These are phyloP conservation scores for Plectosphaerella sp. DNA, from an alignment of 2,329 filamentous ascomycete species.

Conservation along the genomic window DNA sequence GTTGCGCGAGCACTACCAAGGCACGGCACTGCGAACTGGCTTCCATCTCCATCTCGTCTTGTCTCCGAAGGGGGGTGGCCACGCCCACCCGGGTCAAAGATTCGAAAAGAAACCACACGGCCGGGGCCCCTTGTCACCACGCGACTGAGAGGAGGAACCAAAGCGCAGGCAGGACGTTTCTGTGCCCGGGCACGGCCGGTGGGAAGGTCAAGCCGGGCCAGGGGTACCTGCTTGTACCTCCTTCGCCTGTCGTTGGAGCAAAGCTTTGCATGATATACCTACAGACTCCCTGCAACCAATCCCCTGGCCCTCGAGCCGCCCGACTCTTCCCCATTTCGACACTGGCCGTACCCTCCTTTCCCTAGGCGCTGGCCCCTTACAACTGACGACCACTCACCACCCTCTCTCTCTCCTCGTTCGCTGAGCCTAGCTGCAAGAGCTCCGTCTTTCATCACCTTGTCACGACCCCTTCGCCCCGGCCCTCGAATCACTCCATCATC, in stretches of 20 bases:
- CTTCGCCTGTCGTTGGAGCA: background rate
- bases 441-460: slow-evolving; percentile 10
- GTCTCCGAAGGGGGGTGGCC: background rate
- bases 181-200: background rate
- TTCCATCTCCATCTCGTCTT: background rate
- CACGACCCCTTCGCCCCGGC: slow-evolving; percentile 3
- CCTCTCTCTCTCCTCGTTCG: slow-evolving; percentile 8
- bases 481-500: background rate
- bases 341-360: slow-evolving; percentile 10
- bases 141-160: background rate
- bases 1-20: too few species aligned
- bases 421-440: slow-evolving; percentile 12
- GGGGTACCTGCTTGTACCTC: background rate
- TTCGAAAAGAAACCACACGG: background rate
- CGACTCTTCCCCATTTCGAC: slow-evolving; percentile 1
- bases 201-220: background rate
- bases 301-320: slow-evolving; percentile 3
- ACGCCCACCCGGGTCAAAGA: background rate
- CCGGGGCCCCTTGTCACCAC: background rate
- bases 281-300: slow-evolving; percentile 11
- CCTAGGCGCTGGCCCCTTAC: slow-evolving; percentile 20
- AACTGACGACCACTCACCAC: slow-evolving; percentile 18
- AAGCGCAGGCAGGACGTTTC: slow-evolving; percentile 3
- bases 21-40: too few species aligned
- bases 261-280: slow-evolving; percentile 16